Evolutionary conservation across 768 basidiomycete genomes (phyloP).

Genomic region (Phlegmacium glaucopus): DNA sequence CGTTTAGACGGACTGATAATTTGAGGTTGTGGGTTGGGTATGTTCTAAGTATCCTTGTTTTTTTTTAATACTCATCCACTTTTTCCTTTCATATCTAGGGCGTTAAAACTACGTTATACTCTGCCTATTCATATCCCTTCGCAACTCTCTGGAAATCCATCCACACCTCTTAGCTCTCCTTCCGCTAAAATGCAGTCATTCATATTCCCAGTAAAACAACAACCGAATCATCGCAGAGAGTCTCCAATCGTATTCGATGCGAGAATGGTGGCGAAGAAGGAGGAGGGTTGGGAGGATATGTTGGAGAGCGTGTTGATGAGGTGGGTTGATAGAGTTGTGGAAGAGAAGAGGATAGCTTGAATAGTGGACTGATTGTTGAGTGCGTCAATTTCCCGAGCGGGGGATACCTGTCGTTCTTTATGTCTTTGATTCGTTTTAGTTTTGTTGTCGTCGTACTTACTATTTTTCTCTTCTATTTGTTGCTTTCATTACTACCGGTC

Average conservation of each 20-base stretch:
- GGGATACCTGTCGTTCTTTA: no score
- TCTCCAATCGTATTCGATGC: slow-evolving; percentile 68
- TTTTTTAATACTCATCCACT: not conserved
- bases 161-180: slow-evolving; percentile 27
- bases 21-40: slow-evolving; percentile 83
- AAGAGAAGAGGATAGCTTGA: slow-evolving; percentile 54
- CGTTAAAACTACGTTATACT: slow-evolving; percentile 79
- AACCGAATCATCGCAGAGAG: slow-evolving; percentile 30
- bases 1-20: slow-evolving; percentile 85
- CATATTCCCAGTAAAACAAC: slow-evolving; percentile 9
- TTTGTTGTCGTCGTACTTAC: no score
- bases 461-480: no score
- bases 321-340: slow-evolving; percentile 69
- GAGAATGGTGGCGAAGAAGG: slow-evolving; percentile 64
- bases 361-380: no score
- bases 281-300: slow-evolving; percentile 81
- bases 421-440: no score
- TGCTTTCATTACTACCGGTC: no score
- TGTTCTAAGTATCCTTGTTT: slow-evolving; percentile 23
- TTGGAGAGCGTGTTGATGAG: slow-evolving; percentile 55
- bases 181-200: slow-evolving; percentile 35
- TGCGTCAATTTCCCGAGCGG: no score
- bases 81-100: slow-evolving; percentile 39
- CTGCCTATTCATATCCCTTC: slow-evolving; percentile 62
- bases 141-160: slow-evolving; percentile 21